A percentile compares a stretch with the other conserved stretches of the same genome.
These are phyloP conservation scores for Diaporthe batatas DNA, from an alignment of 2,329 filamentous ascomycete genomes.

Conservation along the genomic window DNA sequence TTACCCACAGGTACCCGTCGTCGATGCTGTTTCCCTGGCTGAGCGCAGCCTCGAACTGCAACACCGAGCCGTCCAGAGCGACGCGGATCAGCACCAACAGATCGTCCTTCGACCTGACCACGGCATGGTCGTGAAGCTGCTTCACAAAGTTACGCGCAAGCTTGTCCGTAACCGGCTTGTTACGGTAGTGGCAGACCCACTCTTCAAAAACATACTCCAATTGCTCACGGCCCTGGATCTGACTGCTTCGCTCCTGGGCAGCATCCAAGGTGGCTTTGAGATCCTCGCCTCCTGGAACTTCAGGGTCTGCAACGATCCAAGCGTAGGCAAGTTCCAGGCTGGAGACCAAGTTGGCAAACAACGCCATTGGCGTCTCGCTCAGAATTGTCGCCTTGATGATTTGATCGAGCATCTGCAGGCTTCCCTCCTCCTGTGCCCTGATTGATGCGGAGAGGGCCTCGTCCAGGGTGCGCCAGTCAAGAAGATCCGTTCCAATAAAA, in stretches of 20 bases:
- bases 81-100: constrained; percentile 83
- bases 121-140: constrained; percentile 81
- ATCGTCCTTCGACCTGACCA: constrained; percentile 82
- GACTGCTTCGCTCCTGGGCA: constrained; percentile 55
- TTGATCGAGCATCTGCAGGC: constrained; percentile 83
- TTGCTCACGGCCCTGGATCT: constrained; percentile 71
- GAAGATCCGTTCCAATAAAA: constrained; percentile 69
- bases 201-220: constrained; percentile 97
- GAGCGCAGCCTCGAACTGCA: constrained; percentile 80
- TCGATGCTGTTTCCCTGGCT: constrained; percentile 70
- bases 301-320: constrained; percentile 83
- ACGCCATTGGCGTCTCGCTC: constrained; percentile 79
- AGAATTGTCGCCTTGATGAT: constrained; percentile 84
- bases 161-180: constrained; percentile 80
- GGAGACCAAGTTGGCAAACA: constrained; percentile 87
- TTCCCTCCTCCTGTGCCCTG: constrained; percentile 76
- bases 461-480: constrained; percentile 77
- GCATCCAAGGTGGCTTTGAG: constrained; percentile 74
- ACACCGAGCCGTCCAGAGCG: constrained; percentile 83
- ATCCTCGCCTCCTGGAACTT: constrained; percentile 73
- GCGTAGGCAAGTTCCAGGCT: constrained; percentile 85
- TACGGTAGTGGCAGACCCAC: constrained; percentile 87
- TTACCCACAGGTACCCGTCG: constrained; percentile 73
- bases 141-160: constrained; percentile 82
- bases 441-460: constrained; percentile 80